Base-by-base conservation (phyloP, 2,329 filamentous ascomycete species). In the Alternaria alternata region DNA sequence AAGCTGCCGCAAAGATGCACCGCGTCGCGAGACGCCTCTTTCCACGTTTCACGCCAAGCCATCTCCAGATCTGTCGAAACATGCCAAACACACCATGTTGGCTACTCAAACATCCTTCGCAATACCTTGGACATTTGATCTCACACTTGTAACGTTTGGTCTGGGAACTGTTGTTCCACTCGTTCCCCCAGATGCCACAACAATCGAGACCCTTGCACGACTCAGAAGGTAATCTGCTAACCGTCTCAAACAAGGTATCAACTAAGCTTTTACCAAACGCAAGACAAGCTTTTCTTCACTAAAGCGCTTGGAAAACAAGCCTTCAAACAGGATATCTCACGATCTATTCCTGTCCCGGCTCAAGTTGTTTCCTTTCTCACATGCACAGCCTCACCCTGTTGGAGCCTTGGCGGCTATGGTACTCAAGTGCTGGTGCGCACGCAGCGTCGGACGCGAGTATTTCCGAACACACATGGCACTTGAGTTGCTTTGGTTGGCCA, bases 391-490 rank as follows among this genome's bases (percentile, higher is more conserved):
- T 53, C 55, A 52, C 55, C 60, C 61, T 38, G 32, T 49, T 38
- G 20, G 20, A 20, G 46, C 46, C 18, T 34, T 44, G 47, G 47
- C 49, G 30, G 47, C 48, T 60, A 49, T 44, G 39, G 39, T 24
- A 42, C 20, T 16, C 53, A 49, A 32, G 54, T 51, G 49, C 59
- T 59, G 20, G 51, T 46, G 42, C 26, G 26, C 48, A 30, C 24
- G n/a, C 14, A 56, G 28, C 38, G 9, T 54, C 70, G 66, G 65
- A 60, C 61, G 57, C 57, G 46, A 54, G 30, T 18, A 43, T 46
- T 62, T 41, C 69, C 65, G 67, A 28, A 28, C 24, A 34, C 16
- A 9, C 63, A 54, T 67, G 63, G 62, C 66, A 41, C 46, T 30
- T 39, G 28, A 24, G 30, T 8, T 44, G 36, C 36, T 60, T 18